These are phyloP conservation scores for Talaromyces proteolyticus DNA, from an alignment of 495 filamentous ascomycete species.

Conservation along the genomic window DNA sequence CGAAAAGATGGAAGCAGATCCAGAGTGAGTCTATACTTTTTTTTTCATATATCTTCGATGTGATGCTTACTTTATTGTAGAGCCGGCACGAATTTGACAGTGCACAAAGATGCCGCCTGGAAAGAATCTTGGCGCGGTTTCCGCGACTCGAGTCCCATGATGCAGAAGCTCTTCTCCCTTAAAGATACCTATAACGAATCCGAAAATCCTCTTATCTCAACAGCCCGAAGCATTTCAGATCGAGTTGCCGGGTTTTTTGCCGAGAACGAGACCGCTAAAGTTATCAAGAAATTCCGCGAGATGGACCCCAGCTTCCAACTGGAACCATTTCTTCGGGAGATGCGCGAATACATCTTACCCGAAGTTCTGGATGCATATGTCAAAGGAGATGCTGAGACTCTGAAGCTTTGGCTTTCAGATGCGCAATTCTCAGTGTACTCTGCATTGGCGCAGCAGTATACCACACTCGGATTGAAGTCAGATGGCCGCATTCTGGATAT, in stretches of 20 bases:
- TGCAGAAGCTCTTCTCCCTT: constrained; percentile 81
- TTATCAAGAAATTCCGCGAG: constrained; percentile 95
- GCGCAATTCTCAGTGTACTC: constrained; percentile 93
- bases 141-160: constrained; percentile 77
- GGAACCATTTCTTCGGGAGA: constrained; percentile 86
- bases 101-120: constrained; percentile 96
- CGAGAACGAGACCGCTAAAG: constrained; percentile 93
- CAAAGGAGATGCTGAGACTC: constrained; percentile 84
- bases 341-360: constrained; percentile 95
- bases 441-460: constrained; percentile 91
- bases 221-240: constrained; percentile 89
- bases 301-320: constrained; percentile 95
- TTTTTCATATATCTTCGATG: not conserved
- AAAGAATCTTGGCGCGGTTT: constrained; percentile 94
- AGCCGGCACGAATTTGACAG: constrained; percentile 85
- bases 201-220: constrained; percentile 90
- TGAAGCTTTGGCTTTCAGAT: constrained; percentile 91
- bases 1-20: constrained; percentile 70
- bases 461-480: constrained; percentile 82
- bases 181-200: constrained; percentile 88
- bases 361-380: constrained; percentile 98
- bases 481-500: constrained; percentile 95
- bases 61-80: constrained; percentile 39
- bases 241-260: constrained; percentile 92
- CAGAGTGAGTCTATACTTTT: constrained; percentile 57